Evolutionary conservation across 2,329 filamentous ascomycete species (phyloP).

Genomic region (Stachybotrys echinatus): DNA sequence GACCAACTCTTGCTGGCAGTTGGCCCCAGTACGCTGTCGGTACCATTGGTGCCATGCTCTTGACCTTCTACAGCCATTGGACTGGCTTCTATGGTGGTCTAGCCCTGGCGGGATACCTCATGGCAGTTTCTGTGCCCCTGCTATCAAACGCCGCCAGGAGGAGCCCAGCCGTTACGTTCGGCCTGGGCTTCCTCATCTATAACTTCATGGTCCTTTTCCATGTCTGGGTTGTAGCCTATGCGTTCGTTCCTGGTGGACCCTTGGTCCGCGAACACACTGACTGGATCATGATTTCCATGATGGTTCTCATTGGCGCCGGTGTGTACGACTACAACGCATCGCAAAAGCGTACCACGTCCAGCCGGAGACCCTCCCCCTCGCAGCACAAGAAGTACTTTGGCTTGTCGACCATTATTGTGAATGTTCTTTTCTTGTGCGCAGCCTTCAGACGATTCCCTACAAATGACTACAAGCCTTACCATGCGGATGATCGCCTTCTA

Average conservation of each 20-base stretch:
- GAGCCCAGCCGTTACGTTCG: slow-evolving; percentile 75
- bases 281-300: slow-evolving; percentile 86
- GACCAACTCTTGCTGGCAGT: slow-evolving; percentile 63
- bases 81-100: slow-evolving; percentile 83
- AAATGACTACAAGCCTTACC: slow-evolving; percentile 87
- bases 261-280: slow-evolving; percentile 91
- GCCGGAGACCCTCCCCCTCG: slow-evolving; percentile 21
- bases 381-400: slow-evolving; percentile 49
- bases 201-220: slow-evolving; percentile 96
- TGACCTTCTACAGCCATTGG: slow-evolving; percentile 80
- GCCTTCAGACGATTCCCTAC: slow-evolving; percentile 89
- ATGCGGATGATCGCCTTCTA: slow-evolving; percentile 78
- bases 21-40: slow-evolving; percentile 78
- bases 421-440: slow-evolving; percentile 72
- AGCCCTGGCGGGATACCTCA: slow-evolving; percentile 69
- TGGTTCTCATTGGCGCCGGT: slow-evolving; percentile 79
- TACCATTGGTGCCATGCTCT: slow-evolving; percentile 70
- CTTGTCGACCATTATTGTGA: slow-evolving; percentile 63
- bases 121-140: slow-evolving; percentile 71
- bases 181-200: slow-evolving; percentile 83
- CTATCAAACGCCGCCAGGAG: slow-evolving; percentile 72
- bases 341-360: slow-evolving; percentile 19
- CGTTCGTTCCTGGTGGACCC: slow-evolving; percentile 91
- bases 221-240: slow-evolving; percentile 97
- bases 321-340: slow-evolving; percentile 65